A percentile compares a stretch with the other conserved stretches of the same genome.
Conservation (phyloP, 805 yeast species). For the Cephaloascus albidus region DNA sequence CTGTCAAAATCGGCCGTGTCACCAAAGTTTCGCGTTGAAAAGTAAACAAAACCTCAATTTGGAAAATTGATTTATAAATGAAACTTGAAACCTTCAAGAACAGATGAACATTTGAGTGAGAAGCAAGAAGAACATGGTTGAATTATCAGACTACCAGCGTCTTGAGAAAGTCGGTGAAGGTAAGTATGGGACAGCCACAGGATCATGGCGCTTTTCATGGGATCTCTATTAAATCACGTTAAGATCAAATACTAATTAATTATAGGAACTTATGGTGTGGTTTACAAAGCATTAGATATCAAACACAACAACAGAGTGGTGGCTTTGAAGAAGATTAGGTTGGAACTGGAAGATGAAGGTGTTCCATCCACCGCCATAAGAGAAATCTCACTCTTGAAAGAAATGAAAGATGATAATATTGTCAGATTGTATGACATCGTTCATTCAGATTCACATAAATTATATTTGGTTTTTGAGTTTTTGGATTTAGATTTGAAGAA, state of each 20-base stretch:
- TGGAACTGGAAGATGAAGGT: constrained; percentile 96
- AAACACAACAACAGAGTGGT: constrained; percentile 89
- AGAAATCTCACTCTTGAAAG: constrained; percentile 90
- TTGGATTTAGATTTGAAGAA: constrained; percentile 91
- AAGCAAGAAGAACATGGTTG: no score
- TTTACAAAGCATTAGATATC: constrained; percentile 88
- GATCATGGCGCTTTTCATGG: constrained; percentile 6
- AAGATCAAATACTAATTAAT: no score
- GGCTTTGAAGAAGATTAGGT: constrained; percentile 88
- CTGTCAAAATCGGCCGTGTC: no score
- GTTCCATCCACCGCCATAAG: constrained; percentile 98
- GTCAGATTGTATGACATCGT: constrained; percentile 89
- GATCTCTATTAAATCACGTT: no score
- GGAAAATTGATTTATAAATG: no score
- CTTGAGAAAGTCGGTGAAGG: constrained; percentile 97
- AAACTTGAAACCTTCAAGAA: no score
- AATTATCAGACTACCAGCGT: constrained; percentile 84
- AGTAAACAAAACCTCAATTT: no score
- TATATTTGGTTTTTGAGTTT: constrained; percentile 88
- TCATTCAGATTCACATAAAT: constrained; percentile 87
- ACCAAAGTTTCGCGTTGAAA: no score
- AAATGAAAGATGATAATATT: constrained; percentile 86
- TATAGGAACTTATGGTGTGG: constrained; percentile 90
- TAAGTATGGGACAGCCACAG: constrained; percentile 14
- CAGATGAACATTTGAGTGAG: no score